A percentile compares a stretch with the other conserved stretches of the same genome.
Conservation (phyloP, 2,329 filamentous ascomycete species). For the Pleomassaria siparia region DNA sequence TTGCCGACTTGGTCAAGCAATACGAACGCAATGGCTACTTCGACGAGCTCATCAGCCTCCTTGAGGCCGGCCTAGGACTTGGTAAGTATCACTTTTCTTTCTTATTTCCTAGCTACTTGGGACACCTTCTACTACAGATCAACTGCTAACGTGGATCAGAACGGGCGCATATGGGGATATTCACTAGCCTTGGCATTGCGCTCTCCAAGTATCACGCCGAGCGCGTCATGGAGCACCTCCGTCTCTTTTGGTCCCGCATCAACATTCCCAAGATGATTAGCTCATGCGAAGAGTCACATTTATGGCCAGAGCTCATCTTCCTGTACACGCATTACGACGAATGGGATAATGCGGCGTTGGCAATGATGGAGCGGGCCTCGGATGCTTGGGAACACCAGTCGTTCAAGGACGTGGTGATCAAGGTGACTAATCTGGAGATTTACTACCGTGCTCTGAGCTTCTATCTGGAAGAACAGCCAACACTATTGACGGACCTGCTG, state of each 20-base stretch:
- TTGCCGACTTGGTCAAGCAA: slow-evolving; percentile 89
- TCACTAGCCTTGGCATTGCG: slow-evolving; percentile 89
- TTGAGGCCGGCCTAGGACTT: slow-evolving; percentile 92
- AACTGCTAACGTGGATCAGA: too few relatives aligned
- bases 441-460: slow-evolving; percentile 98
- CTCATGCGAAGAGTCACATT: slow-evolving; percentile 87
- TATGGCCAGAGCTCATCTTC: slow-evolving; percentile 98
- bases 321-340: slow-evolving; percentile 98
- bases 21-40: slow-evolving; percentile 98
- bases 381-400: slow-evolving; percentile 99
- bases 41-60: slow-evolving; percentile 90
- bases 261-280: slow-evolving; percentile 97
- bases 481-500: slow-evolving; percentile 90
- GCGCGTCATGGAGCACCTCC: slow-evolving; percentile 96
- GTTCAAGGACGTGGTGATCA: slow-evolving; percentile 98
- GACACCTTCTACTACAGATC: too few relatives aligned
- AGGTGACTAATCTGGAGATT: slow-evolving; percentile 97
- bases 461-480: slow-evolving; percentile 95
- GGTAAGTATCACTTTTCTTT: too few relatives aligned
- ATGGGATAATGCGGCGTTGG: slow-evolving; percentile 93
- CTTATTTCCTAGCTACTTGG: too few relatives aligned
- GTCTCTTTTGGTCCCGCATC: slow-evolving; percentile 97
- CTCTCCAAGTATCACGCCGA: slow-evolving; percentile 94
- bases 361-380: slow-evolving; percentile 96
- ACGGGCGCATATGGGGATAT: slow-evolving; percentile 94